Evolutionary conservation across 2,329 filamentous ascomycete species (phyloP).

Genomic region (Ophiostoma piceae): DNA sequence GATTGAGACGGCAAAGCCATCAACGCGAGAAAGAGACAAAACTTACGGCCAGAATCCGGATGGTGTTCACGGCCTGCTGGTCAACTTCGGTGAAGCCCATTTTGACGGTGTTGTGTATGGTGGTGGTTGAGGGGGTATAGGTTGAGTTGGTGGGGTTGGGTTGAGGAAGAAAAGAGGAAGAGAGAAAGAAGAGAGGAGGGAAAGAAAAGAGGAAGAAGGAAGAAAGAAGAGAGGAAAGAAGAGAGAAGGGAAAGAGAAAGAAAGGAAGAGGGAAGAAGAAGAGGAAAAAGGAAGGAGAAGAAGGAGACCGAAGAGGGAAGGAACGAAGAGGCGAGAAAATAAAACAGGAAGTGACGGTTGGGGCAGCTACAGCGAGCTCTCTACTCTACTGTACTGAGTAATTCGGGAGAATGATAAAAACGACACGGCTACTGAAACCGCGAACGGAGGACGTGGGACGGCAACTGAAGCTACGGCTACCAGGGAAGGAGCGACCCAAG

Average conservation of each 20-base stretch:
- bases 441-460: not conserved
- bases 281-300: not conserved
- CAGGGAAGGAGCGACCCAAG: conserved; percentile 8
- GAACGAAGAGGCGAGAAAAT: conserved; percentile 21
- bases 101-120: conserved; percentile 39
- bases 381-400: not conserved
- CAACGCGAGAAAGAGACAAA: not conserved
- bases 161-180: conserved; percentile 24
- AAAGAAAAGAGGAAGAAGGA: conserved; percentile 23
- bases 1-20: not conserved
- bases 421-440: conserved; percentile 14
- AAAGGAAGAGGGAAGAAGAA: conserved; percentile 4
- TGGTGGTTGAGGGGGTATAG: conserved; percentile 10
- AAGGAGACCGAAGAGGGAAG: conserved; percentile 3
- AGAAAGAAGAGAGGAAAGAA: conserved; percentile 25
- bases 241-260: conserved; percentile 28
- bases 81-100: conserved; percentile 91
- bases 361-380: not conserved
- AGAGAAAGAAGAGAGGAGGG: conserved; percentile 22
- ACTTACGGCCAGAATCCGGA: conserved; percentile 91
- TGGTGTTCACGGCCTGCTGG: conserved; percentile 93
- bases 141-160: conserved; percentile 25
- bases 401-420: conserved; percentile 4
- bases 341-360: conserved; percentile 12
- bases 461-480: conserved; percentile 15